These are phyloP conservation scores for Globisporangium sylvaticum DNA, from an alignment of 352 stramenopile genomes.

Conservation along the genomic window DNA sequence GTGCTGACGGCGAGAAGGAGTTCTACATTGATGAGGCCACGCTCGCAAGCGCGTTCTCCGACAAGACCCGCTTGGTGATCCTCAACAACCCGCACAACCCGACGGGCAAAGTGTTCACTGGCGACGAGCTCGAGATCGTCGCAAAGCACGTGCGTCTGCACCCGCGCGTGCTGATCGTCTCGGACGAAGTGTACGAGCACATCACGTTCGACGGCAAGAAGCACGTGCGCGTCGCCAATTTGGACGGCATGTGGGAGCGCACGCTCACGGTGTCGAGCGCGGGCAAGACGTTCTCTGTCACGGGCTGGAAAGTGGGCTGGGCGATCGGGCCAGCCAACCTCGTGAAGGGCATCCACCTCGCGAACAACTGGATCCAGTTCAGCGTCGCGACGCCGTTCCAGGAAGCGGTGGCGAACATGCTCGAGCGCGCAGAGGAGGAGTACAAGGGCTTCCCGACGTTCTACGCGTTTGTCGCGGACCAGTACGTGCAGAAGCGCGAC, in stretches of 20 bases:
- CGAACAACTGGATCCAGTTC: slow-evolving; percentile 88
- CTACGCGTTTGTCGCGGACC: slow-evolving; percentile 72
- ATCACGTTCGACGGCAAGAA: slow-evolving; percentile 87
- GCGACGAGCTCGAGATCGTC: slow-evolving; percentile 91
- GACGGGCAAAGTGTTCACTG: slow-evolving; percentile 97
- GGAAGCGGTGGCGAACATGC: slow-evolving; percentile 76
- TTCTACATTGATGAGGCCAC: slow-evolving; percentile 86
- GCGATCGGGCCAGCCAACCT: slow-evolving; percentile 78
- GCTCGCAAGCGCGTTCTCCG: slow-evolving; percentile 85
- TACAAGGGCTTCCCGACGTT: slow-evolving; percentile 77
- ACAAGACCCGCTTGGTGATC: slow-evolving; percentile 92
- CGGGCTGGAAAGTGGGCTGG: slow-evolving; percentile 93
- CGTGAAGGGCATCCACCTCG: slow-evolving; percentile 69
- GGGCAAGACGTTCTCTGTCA: slow-evolving; percentile 92
- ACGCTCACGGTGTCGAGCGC: slow-evolving; percentile 89
- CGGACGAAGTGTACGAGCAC: slow-evolving; percentile 98
- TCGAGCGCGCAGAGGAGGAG: slow-evolving; percentile 57
- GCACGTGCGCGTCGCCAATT: slow-evolving; percentile 65
- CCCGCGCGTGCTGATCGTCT: slow-evolving; percentile 92
- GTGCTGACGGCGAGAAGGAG: slow-evolving; percentile 37
- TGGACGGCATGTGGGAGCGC: slow-evolving; percentile 82
- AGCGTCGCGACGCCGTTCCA: slow-evolving; percentile 86
- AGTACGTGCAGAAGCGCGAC: slow-evolving; percentile 77
- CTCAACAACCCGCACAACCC: slow-evolving; percentile 99
- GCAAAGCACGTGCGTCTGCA: slow-evolving; percentile 81